phyloP scores from a whole-genome alignment of 148 eudicot genomes.

The Camellia sinensis region DNA sequence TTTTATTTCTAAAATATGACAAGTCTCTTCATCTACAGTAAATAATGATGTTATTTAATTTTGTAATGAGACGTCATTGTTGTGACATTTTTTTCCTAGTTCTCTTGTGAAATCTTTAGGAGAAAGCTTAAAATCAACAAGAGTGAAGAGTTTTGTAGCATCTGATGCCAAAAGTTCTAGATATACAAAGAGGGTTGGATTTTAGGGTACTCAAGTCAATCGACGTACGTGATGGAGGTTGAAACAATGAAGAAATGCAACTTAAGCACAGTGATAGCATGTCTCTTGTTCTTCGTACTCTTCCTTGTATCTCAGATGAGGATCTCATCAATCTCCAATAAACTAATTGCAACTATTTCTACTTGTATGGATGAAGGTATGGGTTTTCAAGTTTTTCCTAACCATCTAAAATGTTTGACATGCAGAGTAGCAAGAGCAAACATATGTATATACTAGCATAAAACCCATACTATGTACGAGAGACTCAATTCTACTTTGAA shows the following conservation, averaged over 20 bases:
- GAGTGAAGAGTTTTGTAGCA: neutral
- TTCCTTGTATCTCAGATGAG: conserved; percentile 17
- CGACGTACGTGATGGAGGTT: neutral
- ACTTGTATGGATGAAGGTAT: conserved; percentile 7
- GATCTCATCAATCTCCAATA: conserved; percentile 6
- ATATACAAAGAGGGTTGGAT: neutral
- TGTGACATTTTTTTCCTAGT: neutral
- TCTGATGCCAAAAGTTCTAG: neutral
- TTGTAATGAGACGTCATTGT: neutral
- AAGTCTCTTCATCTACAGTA: neutral
- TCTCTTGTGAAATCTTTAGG: neutral
- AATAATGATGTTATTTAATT: neutral
- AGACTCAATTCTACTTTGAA: no score
- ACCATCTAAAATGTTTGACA: no score
- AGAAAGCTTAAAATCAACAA: neutral
- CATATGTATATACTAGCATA: no score
- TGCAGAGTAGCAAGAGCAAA: no score
- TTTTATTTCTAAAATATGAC: neutral
- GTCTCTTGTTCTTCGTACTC: neutral
- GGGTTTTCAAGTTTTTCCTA: neutral
- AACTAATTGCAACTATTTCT: conserved; percentile 9
- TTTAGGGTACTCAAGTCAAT: neutral
- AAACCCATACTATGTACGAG: no score
- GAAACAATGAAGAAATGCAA: conserved; percentile 20
- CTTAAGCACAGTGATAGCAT: neutral